Base-by-base conservation (phyloP, 805 yeast species). In the Zygosaccharomyces pseudorouxii region DNA sequence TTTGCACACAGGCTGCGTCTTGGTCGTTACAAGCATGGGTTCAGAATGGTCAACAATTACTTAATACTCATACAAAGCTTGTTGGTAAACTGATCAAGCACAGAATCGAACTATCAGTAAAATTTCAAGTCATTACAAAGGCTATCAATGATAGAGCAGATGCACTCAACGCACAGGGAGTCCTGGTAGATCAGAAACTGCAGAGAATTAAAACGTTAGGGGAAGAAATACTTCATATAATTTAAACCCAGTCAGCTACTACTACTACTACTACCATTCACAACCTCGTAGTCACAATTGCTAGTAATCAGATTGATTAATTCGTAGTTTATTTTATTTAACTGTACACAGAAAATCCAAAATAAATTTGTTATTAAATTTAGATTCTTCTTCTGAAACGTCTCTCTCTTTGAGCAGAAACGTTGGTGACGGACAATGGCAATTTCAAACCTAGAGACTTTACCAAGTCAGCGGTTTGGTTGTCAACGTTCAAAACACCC, bases 401-500 rank as follows among this genome's bases (percentile, higher is more conserved):
- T 84, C 92, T 86, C 65, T 77, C 81, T 80, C 95, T 87, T 79
- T 86, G 89, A 71, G 93, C 78, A 73, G 95, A 85, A 70, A 89
- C 86, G 67, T 87, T 77, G 72, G 84, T 82, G 70, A 89, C 89
- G 71, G 83, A 82, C 71, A 86, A 75, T 74, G 96, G 95, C 69
- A 89, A 76, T 70, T 80, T 80, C 84, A 86, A 84, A 72, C 98
- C 98, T 71, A 92, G 82, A 65, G 92, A 72, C 81, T 89, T 88
- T 71, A 92, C 89, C 77, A 92, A 82, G 72, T 86, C 93, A 72
- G 89, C 89, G 70, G 98, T 92, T 79, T 89, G 97, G 73, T 86
- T 80, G 77, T 92, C 99, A 73, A 92, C 95, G 79, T 88, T 90
- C 76, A 93, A 87, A 72, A 86, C 93, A 74, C 89, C 89, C 79